phyloP scores from a whole-genome alignment of 768 basidiomycete genomes.

The Imleria badia region DNA sequence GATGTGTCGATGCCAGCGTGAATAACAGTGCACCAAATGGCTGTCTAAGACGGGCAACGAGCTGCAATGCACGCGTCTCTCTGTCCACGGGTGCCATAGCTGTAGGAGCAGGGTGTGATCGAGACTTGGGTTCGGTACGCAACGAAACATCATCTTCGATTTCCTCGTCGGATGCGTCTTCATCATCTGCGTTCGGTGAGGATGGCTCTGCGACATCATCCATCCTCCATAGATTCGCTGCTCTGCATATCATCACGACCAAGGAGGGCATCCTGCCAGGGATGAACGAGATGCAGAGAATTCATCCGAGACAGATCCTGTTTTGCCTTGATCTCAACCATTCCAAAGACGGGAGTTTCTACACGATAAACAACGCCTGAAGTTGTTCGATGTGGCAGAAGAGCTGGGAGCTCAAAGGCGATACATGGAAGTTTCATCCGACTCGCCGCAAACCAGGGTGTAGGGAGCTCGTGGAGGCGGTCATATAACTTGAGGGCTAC shows the following conservation, averaged over 20 bases:
- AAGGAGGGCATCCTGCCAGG: background rate
- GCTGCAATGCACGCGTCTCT: background rate
- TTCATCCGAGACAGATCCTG: background rate
- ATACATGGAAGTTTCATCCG: conserved; percentile 8
- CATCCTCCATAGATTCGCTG: no score
- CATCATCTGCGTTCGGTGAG: no score
- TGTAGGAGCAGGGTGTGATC: no score
- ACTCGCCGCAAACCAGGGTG: background rate
- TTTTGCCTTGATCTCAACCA: background rate
- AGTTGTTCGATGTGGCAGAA: background rate
- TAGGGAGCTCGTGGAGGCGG: no score
- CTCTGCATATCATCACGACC: background rate
- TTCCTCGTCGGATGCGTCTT: no score
- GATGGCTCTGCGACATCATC: no score
- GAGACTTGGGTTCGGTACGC: no score
- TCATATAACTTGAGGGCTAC: no score
- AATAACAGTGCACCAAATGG: background rate
- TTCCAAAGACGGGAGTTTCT: background rate
- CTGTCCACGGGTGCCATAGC: no score
- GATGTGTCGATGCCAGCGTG: background rate
- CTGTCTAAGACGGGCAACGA: background rate
- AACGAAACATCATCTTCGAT: no score
- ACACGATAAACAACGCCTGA: background rate
- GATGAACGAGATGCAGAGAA: background rate
- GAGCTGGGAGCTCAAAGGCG: background rate